Evolutionary conservation across 805 yeast species (phyloP).

Genomic region (Cyberlindnera japonica): DNA sequence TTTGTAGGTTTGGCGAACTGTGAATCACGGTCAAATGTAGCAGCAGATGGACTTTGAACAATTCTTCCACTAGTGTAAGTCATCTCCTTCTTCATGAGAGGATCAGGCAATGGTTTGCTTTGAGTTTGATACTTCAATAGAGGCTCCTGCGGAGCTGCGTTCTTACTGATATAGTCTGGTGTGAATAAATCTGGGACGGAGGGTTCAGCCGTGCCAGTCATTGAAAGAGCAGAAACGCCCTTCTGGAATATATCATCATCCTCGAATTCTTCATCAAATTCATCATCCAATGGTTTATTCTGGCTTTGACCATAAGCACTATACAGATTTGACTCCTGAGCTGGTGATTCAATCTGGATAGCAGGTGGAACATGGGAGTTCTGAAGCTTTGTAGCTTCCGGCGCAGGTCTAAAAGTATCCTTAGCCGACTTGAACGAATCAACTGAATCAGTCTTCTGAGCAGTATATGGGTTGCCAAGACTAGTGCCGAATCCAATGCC

Average conservation of each 20-base stretch:
- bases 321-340: slow-evolving; percentile 11
- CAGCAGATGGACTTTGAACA: slow-evolving; percentile 12
- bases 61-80: slow-evolving; percentile 26
- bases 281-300: slow-evolving; percentile 1
- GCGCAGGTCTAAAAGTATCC: slow-evolving; percentile 1
- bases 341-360: background rate
- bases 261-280: slow-evolving; percentile 27
- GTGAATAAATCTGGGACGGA: slow-evolving; percentile 31
- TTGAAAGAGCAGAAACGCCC: slow-evolving; percentile 22
- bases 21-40: slow-evolving; percentile 8
- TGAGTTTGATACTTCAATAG: slow-evolving; percentile 12
- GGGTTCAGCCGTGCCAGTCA: slow-evolving; percentile 6
- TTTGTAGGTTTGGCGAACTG: slow-evolving; percentile 7
- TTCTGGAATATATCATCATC: slow-evolving; percentile 27
- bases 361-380: background rate
- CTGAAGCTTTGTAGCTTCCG: background rate
- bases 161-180: slow-evolving; percentile 24
- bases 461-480: slow-evolving; percentile 15
- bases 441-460: slow-evolving; percentile 4
- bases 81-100: slow-evolving; percentile 16
- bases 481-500: slow-evolving; percentile 14
- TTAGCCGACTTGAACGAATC: slow-evolving; percentile 8
- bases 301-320: slow-evolving; percentile 3
- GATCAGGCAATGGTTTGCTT: slow-evolving; percentile 17
- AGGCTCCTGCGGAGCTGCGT: slow-evolving; percentile 14